phyloP scores from a whole-genome alignment of 768 basidiomycete genomes.

The Boletus sp. region DNA sequence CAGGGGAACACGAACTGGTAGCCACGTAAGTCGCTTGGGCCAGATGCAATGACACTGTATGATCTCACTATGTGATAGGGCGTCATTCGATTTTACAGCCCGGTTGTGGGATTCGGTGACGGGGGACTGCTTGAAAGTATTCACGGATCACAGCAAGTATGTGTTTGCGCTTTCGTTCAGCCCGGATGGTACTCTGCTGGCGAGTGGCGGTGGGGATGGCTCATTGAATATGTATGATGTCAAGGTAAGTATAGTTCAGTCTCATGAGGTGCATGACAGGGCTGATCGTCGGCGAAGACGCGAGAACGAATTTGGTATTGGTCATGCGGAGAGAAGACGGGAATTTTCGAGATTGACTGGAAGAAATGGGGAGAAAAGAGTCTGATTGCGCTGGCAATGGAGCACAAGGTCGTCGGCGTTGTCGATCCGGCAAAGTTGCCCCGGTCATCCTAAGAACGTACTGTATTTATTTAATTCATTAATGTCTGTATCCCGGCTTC shows the following conservation, averaged over 20 bases:
- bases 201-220: slow-evolving; percentile 80
- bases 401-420: slow-evolving; percentile 65
- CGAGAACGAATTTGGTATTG: slow-evolving; percentile 59
- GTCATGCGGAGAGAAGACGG: slow-evolving; percentile 60
- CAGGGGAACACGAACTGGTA: slow-evolving; percentile 56
- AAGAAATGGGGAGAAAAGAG: slow-evolving; percentile 52
- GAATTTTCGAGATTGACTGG: slow-evolving; percentile 80
- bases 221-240: slow-evolving; percentile 70
- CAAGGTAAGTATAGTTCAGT: slow-evolving; percentile 48
- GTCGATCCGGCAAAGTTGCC: slow-evolving; percentile 52
- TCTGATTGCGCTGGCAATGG: slow-evolving; percentile 68
- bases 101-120: slow-evolving; percentile 82
- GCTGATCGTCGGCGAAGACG: slow-evolving; percentile 34
- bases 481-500: neutral
- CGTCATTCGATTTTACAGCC: slow-evolving; percentile 78
- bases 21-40: slow-evolving; percentile 58
- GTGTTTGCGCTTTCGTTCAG: slow-evolving; percentile 77
- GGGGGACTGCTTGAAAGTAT: slow-evolving; percentile 70
- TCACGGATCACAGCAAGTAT: slow-evolving; percentile 67
- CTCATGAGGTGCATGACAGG: neutral
- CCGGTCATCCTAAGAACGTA: neutral
- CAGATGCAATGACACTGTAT: neutral
- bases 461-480: slow-evolving; percentile 2
- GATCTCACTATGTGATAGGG: slow-evolving; percentile 39
- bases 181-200: slow-evolving; percentile 68